These are phyloP conservation scores for Penicillium arizonense DNA, from an alignment of 495 filamentous ascomycete genomes.

Conservation along the genomic window DNA sequence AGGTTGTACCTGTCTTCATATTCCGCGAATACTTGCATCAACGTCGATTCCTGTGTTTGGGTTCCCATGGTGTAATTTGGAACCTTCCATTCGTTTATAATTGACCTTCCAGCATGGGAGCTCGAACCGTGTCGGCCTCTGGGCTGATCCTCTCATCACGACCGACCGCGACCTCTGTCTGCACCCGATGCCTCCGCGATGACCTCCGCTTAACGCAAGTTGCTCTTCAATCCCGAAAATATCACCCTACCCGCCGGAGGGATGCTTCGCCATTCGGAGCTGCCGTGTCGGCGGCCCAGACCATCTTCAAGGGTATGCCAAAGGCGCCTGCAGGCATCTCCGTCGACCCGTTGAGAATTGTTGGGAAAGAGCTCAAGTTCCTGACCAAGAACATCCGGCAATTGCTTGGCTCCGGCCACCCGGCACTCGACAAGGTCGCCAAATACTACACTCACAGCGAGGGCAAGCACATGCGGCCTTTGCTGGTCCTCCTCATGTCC, in stretches of 20 bases:
- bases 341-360: constrained; percentile 73
- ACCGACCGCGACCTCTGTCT: constrained; percentile 35
- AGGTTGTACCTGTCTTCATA: constrained; percentile 17
- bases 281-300: constrained; percentile 75
- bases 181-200: constrained; percentile 46
- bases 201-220: constrained; percentile 29
- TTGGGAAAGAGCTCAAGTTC: constrained; percentile 94
- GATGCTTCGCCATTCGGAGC: constrained; percentile 57
- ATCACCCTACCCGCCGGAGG: constrained; percentile 41
- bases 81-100: background rate
- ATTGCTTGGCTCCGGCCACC: constrained; percentile 87
- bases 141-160: constrained; percentile 40
- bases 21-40: constrained; percentile 4
- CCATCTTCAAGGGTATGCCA: constrained; percentile 70
- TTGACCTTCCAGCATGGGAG: constrained; percentile 36
- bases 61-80: constrained; percentile 10
- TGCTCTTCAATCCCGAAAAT: constrained; percentile 39
- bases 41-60: background rate
- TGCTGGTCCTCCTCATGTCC: constrained; percentile 94
- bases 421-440: constrained; percentile 87
- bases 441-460: constrained; percentile 98
- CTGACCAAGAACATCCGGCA: constrained; percentile 85
- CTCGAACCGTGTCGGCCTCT: constrained; percentile 39
- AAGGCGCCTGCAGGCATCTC: constrained; percentile 58
- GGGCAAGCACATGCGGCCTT: constrained; percentile 92